Base-by-base conservation (phyloP, 169 alveolate genomes). In the Eimeria sp. region DNA sequence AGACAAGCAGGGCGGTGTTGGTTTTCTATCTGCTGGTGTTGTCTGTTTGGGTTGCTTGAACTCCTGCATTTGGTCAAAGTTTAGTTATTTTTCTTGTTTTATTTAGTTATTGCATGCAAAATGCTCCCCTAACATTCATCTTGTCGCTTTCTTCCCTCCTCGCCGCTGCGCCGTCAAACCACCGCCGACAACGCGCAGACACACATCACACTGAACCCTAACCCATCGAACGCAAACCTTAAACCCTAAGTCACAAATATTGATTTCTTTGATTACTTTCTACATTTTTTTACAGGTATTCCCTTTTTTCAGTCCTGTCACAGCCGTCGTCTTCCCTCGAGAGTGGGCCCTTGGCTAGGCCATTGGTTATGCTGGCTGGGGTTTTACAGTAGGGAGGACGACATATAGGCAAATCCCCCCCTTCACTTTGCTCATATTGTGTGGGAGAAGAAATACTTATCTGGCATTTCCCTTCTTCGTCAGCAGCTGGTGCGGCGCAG, bases 361-460 rank as follows among this genome's bases (percentile, higher is more conserved):
- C 87, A 75, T 27, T 75, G 87, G 87, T 75, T 75, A 54, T 54
- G 61, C 61, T 45, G 58, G 58, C 61, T 40, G 40, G 40, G 40
- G 40, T 34, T 34, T 34, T 34, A 34, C 40, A 34, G 40, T 34
- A 2, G 40, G 40, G 40, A 34, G 40, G 3, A 10, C 16, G 61
- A 54, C 63, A 61, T 75, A 61, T 3, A 75, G 27, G 58, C n/a
- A 40, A 20, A 40, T 61, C 87, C 4, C 34, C 10, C 18, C 34
- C 87, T 5, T 5, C n/a, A 20, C 18, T 22, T 75, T 75, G 20
- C 61, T n/a, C 27, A 1, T 70, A 61, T 61, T 61, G 70, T 61
- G n/a, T 14, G 70, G 70, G n/a, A 11, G n/a, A 7, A 61, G 18
- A 16, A 61, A 72, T 14, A 72, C 49, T 16, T 72, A 40, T 72